Evolutionary conservation across 768 basidiomycete genomes (phyloP).

Genomic region (Collybia sordida): DNA sequence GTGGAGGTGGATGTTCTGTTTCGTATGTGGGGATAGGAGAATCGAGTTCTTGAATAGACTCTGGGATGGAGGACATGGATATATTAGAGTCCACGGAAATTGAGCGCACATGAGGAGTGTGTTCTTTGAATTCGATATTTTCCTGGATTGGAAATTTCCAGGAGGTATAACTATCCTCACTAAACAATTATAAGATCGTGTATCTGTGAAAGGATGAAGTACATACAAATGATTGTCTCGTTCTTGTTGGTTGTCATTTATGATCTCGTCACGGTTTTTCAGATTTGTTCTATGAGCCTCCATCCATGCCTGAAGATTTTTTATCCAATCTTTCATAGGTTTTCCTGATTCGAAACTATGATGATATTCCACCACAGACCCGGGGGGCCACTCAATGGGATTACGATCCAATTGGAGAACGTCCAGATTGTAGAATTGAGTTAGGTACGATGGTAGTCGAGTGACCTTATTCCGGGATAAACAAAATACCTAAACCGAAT

Average conservation of each 20-base stretch:
- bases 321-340: conserved; percentile 71
- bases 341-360: conserved; percentile 44
- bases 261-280: conserved; percentile 48
- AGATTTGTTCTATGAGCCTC: conserved; percentile 42
- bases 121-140: conserved; percentile 32
- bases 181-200: conserved; percentile 15
- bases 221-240: conserved; percentile 42
- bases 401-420: conserved; percentile 89
- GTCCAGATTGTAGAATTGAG: conserved; percentile 68
- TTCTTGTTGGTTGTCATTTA: conserved; percentile 43
- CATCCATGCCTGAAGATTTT: conserved; percentile 74
- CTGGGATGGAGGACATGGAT: conserved; percentile 49
- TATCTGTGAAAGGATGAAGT: conserved; percentile 1
- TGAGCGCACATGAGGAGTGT: conserved; percentile 54
- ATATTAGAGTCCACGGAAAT: conserved; percentile 62
- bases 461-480: conserved; percentile 84
- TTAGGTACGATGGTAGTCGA: conserved; percentile 75
- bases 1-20: conserved; percentile 42
- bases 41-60: conserved; percentile 30
- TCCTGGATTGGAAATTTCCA: conserved; percentile 42
- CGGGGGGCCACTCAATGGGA: conserved; percentile 92
- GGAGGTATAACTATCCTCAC: conserved; percentile 39
- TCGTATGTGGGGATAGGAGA: conserved; percentile 17
- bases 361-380: conserved; percentile 45
- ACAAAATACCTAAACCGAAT: conserved; percentile 67